phyloP scores from a whole-genome alignment of 1,284 basidiomycete genomes.

The Cutaneotrichosporon sp. region DNA sequence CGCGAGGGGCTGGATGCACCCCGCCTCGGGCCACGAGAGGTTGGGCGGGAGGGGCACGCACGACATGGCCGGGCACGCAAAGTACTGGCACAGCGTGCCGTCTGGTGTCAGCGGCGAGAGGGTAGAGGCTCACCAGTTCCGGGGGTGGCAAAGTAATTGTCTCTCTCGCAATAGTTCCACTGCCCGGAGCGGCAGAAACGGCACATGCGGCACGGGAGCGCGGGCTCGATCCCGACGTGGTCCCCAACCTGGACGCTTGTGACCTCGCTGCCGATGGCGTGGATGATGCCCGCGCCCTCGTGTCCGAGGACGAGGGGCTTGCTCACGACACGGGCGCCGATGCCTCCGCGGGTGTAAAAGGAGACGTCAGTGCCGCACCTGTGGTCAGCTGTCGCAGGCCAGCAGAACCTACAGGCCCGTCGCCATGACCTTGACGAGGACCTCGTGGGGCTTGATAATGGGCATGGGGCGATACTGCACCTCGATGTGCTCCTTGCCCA shows the following conservation, averaged over 20 bases:
- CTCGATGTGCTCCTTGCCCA: conserved; percentile 17
- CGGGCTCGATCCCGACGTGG: conserved; percentile 52
- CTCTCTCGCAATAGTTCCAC: conserved; percentile 26
- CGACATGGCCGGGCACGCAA: conserved; percentile 18
- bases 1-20: conserved; percentile 64
- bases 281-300: conserved; percentile 47
- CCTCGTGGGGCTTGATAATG: conserved; percentile 14
- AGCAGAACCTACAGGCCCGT: conserved; percentile 26
- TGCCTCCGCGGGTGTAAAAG: conserved; percentile 37
- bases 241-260: conserved; percentile 39
- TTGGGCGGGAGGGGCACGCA: conserved; percentile 21
- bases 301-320: conserved; percentile 49
- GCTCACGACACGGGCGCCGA: conserved; percentile 46
- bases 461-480: conserved; percentile 28
- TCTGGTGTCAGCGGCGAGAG: conserved; percentile 11
- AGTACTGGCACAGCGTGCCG: conserved; percentile 34
- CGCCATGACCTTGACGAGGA: conserved; percentile 32
- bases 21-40: conserved; percentile 29
- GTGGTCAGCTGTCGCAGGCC: conserved; percentile 1
- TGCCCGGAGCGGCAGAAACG: conserved; percentile 37
- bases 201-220: conserved; percentile 48
- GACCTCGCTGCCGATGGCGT: conserved; percentile 30
- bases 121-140: conserved; percentile 10
- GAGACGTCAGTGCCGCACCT: conserved; percentile 24
- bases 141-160: conserved; percentile 30